Evolutionary conservation across 2,329 filamentous ascomycete species (phyloP), one percentile per base, ranked within the genome.

Genomic region (Botryotinia globosa): DNA sequence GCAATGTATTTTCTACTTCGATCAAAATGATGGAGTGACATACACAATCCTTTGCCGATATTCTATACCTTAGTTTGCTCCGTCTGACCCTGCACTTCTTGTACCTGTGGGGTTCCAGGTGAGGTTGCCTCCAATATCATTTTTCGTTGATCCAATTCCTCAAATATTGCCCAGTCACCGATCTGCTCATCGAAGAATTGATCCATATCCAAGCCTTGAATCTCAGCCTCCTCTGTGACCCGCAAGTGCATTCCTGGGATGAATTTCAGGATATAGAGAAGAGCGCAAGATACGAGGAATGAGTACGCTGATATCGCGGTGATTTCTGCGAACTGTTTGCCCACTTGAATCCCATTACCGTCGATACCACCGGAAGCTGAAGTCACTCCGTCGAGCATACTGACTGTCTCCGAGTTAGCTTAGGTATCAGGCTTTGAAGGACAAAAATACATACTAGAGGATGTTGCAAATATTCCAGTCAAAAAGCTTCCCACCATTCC

Each of bases 191-290:
- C 82, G 25, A 84, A 83, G 77, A 86, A 85, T 76, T 86, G 84
- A 77, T 83, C 82, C 29, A 82, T 77, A 75, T 89, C 88, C 58
- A 90, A 79, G 0, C 88, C 87, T 44, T 81, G 80, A 8, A 86
- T 79, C 78, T 89, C 88, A 12, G 84, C 86, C 71, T 89, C 86
- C 72, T 89, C 86, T 1, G 81, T 85, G 0, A 85, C 85, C 29
- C 87, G 82, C 2, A 90, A 81, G 73, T 88, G 85, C 73, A 88
- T 82, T 0, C 87, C 87, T 0, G 87, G 88, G 54, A 89, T 89
- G 74, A 83, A 85, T 77, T 88, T 87, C 77, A 89, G 85, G 74
- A 88, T 79, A 73, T 88, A 86, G 1, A 89, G 83, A 37, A 89
- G 80, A 25, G 85, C 77, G 74, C 84, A 85, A 0, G 85, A 87